Base-by-base conservation (phyloP, 2,329 filamentous ascomycete genomes). In the Fusarium ramigenum region DNA sequence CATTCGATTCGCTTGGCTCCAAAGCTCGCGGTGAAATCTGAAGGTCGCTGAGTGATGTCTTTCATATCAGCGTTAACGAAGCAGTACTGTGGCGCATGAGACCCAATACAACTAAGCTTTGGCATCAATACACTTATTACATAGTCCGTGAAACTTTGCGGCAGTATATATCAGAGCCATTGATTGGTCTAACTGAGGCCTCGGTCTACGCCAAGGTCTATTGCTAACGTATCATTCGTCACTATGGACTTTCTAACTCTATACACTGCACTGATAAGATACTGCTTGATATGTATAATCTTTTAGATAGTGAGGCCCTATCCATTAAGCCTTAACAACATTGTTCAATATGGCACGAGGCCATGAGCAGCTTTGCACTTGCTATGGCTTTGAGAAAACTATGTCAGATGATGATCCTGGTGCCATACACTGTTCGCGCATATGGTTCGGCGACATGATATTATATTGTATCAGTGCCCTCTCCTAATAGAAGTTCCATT, bases 281-380 rank as follows among this genome's bases (percentile, higher is more conserved):
- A 40, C 23, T 40, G 4, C 1, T 28, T n/a, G 18, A 15, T 7
- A 14, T n/a, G 1, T 14, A 1, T 28, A 9, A 9, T n/a, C 23
- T 9, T 19, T 16, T n/a, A 23, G 16, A 34, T 50, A 34, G 15
- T 50, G 3, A 5, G 16, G 5, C 4, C 4, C 1, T 19, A 16
- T 4, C 4, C 2, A 19, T 23, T 18, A 9, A 5, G 3, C 21
- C 1, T 47, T 10, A 2, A 19, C 1, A 19, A 2, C 8, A 19
- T 19, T 9, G 4, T 4, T 14, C 5, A 50, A 34, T 11, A 23
- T 11, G 21, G 16, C 4, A 23, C 21, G 28, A n/a, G 7, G 21
- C 21, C 10, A 32, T 12, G 12, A 18, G 21, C 15, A 23, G 10
- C 12, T 2, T 50, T 50, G 28, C 15, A 7, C 28, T 32, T 32